Percentiles rank a stretch among this genome's conserved stretches.
Conservation (phyloP, 768 basidiomycete genomes). For the Hygrophoropsis aurantiaca region DNA sequence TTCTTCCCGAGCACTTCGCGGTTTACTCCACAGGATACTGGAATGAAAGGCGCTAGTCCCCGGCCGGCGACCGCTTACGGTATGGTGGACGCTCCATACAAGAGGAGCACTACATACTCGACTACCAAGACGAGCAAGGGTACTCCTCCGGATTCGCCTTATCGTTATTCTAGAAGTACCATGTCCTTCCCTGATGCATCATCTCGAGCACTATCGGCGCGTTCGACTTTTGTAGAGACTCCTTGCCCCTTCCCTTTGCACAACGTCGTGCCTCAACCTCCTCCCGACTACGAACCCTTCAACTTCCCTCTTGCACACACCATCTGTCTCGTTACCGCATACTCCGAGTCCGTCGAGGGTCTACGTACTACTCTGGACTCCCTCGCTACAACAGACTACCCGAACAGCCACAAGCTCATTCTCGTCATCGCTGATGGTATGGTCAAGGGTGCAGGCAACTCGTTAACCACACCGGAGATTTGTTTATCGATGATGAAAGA, state of each 20-base stretch:
- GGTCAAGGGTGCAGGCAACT: constrained; percentile 94
- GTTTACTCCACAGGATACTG: constrained; percentile 71
- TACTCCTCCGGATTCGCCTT: constrained; percentile 73
- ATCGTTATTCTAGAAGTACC: constrained; percentile 78
- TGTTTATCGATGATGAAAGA: constrained; percentile 97
- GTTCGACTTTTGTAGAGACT: constrained; percentile 55
- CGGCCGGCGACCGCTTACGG: constrained; percentile 68
- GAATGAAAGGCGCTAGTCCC: constrained; percentile 49
- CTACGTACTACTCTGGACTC: constrained; percentile 97
- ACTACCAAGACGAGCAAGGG: constrained; percentile 43
- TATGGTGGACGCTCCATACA: constrained; percentile 62
- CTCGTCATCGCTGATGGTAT: constrained; percentile 97
- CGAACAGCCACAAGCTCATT: constrained; percentile 95
- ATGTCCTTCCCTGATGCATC: constrained; percentile 62
- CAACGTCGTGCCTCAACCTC: constrained; percentile 91
- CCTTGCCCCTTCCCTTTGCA: constrained; percentile 91
- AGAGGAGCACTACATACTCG: constrained; percentile 57
- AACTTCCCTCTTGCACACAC: constrained; percentile 92
- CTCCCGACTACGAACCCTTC: constrained; percentile 91
- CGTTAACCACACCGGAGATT: constrained; percentile 90
- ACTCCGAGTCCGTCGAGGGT: constrained; percentile 96
- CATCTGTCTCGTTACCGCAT: constrained; percentile 96
- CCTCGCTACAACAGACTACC: constrained; percentile 96
- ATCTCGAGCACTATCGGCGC: constrained; percentile 27
- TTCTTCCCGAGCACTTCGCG: constrained; percentile 70